phyloP scores from a whole-genome alignment of 352 stramenopile species.

The Elongisporangium anandrum region DNA sequence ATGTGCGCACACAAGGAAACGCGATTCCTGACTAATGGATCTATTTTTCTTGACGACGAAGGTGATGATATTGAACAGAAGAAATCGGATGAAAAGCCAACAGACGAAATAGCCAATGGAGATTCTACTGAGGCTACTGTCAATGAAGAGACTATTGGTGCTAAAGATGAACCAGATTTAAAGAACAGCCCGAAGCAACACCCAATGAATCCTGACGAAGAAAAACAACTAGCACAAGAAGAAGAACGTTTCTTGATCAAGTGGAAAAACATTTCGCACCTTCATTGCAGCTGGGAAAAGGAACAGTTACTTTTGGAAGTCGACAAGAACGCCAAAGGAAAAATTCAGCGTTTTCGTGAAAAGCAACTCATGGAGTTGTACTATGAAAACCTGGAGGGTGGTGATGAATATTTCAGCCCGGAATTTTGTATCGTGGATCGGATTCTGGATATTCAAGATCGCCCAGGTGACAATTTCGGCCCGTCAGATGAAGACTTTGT shows the following conservation, averaged over 20 bases:
- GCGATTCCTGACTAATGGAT: conserved; percentile 71
- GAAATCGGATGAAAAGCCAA: conserved; percentile 4
- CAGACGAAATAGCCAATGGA: conserved; percentile 1
- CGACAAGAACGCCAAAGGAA: conserved; percentile 82
- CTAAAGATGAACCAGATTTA: too few species aligned
- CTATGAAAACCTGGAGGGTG: conserved; percentile 33
- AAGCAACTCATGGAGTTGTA: conserved; percentile 57
- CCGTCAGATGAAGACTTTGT: conserved; percentile 31
- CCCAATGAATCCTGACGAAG: conserved; percentile 10
- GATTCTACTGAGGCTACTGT: background rate
- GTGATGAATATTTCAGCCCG: conserved; percentile 90
- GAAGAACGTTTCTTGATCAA: conserved; percentile 89
- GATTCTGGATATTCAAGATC: conserved; percentile 84
- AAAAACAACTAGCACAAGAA: conserved; percentile 31
- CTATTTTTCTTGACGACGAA: conserved; percentile 73
- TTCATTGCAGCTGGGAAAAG: conserved; percentile 90
- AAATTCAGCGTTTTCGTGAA: conserved; percentile 84
- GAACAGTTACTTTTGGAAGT: conserved; percentile 78
- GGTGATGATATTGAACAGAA: conserved; percentile 26
- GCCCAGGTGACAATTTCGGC: conserved; percentile 62
- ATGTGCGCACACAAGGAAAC: conserved; percentile 72
- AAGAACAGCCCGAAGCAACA: background rate
- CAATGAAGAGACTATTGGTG: background rate
- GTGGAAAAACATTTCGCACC: conserved; percentile 87
- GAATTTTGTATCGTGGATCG: conserved; percentile 88